phyloP scores from a whole-genome alignment of 2,329 filamentous ascomycete genomes.

The Penicillium sp. region DNA sequence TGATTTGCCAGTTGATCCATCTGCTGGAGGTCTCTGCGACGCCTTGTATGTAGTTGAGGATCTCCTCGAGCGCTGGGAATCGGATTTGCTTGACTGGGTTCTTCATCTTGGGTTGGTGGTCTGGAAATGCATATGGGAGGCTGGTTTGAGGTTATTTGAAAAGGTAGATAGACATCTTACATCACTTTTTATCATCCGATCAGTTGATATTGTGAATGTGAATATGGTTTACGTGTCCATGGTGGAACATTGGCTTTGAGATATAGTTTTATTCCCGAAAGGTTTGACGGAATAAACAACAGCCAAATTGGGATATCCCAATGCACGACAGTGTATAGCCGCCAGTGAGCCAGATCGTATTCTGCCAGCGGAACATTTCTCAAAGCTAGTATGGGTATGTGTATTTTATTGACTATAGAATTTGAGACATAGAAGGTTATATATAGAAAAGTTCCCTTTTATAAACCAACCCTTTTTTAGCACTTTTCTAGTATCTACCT shows the following conservation, averaged over 20 bases:
- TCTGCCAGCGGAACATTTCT: too few species aligned
- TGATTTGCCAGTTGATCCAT: conserved; percentile 4
- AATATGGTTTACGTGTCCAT: neutral
- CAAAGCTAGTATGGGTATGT: too few species aligned
- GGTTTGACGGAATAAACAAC: neutral
- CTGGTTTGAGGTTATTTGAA: neutral
- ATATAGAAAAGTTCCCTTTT: too few species aligned
- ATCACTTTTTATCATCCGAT: conserved; percentile 11
- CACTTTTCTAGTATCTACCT: too few species aligned
- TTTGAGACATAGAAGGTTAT: too few species aligned
- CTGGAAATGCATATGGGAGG: neutral
- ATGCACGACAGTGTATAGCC: too few species aligned
- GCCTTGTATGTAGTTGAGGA: neutral
- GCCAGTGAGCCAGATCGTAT: too few species aligned
- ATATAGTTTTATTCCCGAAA: neutral
- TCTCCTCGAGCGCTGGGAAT: neutral
- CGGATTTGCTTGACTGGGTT: neutral
- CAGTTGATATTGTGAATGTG: neutral
- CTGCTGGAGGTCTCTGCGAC: neutral
- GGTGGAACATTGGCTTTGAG: neutral
- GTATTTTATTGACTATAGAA: too few species aligned
- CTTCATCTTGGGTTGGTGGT: neutral
- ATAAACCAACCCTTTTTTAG: too few species aligned
- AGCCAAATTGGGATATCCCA: neutral
- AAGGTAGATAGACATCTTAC: neutral